Base-by-base conservation (phyloP, 257 asterid species). In the Nicotiana attenuata region DNA sequence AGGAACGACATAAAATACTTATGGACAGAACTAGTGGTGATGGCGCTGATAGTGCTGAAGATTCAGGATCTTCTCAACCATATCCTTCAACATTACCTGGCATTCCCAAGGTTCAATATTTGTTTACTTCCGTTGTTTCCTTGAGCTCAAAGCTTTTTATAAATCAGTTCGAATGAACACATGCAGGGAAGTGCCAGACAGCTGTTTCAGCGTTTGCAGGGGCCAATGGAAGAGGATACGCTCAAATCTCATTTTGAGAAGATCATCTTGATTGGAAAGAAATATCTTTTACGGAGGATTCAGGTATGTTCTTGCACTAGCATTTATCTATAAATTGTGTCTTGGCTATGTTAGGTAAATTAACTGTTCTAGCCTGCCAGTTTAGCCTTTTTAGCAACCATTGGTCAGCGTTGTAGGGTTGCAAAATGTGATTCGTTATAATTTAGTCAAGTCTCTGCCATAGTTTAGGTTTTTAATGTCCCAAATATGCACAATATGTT, bases 161-260 rank as follows among this genome's bases (percentile, higher is more conserved):
- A 60, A 15, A 77, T 78, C 77, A 81, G 26, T 82, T 76, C 80
- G 80, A 26, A 75, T 50, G 29, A 71, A 84, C 88, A n/a, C 82
- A 63, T 90, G 79, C 91, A 97, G 99, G 99, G 99, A 68, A 91
- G 95, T 82, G 99, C 99, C 83, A 90, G 98, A 76, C 99, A 97
- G 84, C 89, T 97, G 88, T 94, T 97, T 89, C 98, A 93, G 83
- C 96, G 90, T 60, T 85, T 97, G 87, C 97, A 94, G 88, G 98
- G 98, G 65, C 99, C 99, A 82, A 88, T 93, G 92, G 98, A 94
- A 87, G 99, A 97, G 92, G 98, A 93, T 80, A 88, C 96, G 65
- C 92, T 97, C 75, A 92, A 94, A 87, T 94, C 97, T 85, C 98
- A 97, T 85, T 93, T 94, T 90, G 98, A 92, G 87, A 93, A 91